These are phyloP conservation scores for Alternaria arbusti DNA, from an alignment of 2,329 filamentous ascomycete species.

Conservation along the genomic window DNA sequence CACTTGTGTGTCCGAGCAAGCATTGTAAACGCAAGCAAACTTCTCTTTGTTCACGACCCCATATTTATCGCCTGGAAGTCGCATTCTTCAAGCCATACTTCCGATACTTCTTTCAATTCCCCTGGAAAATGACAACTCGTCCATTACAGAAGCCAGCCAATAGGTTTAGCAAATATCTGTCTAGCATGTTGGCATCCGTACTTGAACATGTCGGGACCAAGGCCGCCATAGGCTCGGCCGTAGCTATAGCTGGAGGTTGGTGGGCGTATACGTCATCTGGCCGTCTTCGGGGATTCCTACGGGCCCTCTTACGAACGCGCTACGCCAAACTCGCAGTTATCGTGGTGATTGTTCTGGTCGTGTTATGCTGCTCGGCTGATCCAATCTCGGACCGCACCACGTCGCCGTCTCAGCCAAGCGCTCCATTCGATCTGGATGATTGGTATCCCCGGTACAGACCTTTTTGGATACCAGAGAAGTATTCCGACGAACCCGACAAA, in stretches of 20 bases:
- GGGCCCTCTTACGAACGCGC: background rate
- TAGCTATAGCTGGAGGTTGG: background rate
- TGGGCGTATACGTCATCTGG: background rate
- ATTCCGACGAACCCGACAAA: background rate
- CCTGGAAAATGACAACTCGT: background rate
- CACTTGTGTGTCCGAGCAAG: background rate
- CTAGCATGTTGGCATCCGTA: background rate
- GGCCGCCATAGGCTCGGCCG: background rate
- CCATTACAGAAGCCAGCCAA: background rate
- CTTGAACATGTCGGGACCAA: background rate
- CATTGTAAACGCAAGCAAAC: background rate
- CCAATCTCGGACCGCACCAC: background rate
- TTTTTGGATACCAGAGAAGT: background rate
- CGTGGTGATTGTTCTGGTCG: background rate
- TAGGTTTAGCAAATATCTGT: background rate
- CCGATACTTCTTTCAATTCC: background rate
- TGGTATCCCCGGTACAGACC: background rate
- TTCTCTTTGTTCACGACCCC: background rate
- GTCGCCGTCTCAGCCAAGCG: background rate
- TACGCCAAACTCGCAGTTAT: background rate
- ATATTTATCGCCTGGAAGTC: background rate
- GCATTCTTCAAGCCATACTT: background rate
- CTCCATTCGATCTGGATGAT: background rate
- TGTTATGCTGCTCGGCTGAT: background rate
- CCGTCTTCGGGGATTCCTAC: background rate